A percentile compares a stretch with the other conserved stretches of the same genome.
Evolutionary conservation across 805 yeast genomes (phyloP).

Genomic region (Starmerella riodocensis): DNA sequence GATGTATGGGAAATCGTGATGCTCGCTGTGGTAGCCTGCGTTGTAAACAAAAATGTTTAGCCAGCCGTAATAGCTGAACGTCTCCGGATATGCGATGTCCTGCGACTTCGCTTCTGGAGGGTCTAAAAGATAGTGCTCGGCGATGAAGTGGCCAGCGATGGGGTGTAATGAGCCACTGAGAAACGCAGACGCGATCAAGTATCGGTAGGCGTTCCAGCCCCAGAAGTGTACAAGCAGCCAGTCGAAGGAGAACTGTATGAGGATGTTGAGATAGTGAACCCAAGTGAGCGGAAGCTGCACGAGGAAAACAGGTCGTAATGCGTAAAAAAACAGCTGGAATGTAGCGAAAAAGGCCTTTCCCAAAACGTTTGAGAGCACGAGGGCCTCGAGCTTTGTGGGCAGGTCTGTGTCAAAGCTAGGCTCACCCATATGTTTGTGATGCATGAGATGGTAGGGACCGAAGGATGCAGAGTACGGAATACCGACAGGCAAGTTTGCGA

Average conservation of each 20-base stretch:
- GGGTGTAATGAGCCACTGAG: conserved; percentile 89
- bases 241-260: conserved; percentile 48
- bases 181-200: conserved; percentile 64
- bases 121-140: conserved; percentile 72
- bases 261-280: conserved; percentile 57
- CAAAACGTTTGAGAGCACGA: conserved; percentile 56
- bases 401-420: conserved; percentile 72
- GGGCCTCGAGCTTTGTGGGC: conserved; percentile 69
- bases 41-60: conserved; percentile 75
- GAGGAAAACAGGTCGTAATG: conserved; percentile 77
- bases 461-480: conserved; percentile 80
- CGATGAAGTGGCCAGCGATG: conserved; percentile 87
- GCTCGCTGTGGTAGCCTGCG: conserved; percentile 89
- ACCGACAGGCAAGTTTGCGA: conserved; percentile 76
- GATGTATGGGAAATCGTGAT: conserved; percentile 87
- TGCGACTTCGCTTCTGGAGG: conserved; percentile 18
- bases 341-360: conserved; percentile 88
- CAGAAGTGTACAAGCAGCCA: conserved; percentile 41
- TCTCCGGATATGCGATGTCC: conserved; percentile 40
- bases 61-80: conserved; percentile 77
- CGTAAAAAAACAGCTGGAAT: conserved; percentile 79
- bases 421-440: conserved; percentile 84
- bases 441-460: conserved; percentile 82
- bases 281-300: conserved; percentile 61
- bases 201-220: conserved; percentile 52